phyloP scores from a whole-genome alignment of 148 eudicot genomes.

The Polygonum aviculare region DNA sequence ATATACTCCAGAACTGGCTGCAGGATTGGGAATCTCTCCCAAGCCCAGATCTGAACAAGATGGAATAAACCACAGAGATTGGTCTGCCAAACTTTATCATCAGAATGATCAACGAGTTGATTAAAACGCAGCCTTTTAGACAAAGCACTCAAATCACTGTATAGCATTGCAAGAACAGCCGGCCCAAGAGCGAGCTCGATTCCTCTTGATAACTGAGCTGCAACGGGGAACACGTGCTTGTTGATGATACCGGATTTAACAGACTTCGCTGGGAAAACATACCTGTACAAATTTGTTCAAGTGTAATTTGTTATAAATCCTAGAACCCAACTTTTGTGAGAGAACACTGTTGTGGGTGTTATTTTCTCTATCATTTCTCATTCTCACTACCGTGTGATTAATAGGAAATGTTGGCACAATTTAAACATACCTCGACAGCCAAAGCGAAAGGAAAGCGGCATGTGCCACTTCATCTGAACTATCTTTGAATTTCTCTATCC shows the following conservation, averaged over 20 bases:
- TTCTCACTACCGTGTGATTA: too few species aligned
- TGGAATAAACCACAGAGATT: constrained; percentile 16
- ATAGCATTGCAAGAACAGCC: constrained; percentile 29
- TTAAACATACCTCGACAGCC: constrained; percentile 29
- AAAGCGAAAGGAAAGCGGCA: constrained; percentile 26
- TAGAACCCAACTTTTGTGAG: too few species aligned
- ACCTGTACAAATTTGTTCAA: constrained; percentile 3
- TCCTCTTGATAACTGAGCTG: constrained; percentile 24
- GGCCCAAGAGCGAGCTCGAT: constrained; percentile 18
- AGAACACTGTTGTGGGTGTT: too few species aligned
- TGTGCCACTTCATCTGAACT: constrained; percentile 21
- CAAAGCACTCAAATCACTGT: constrained; percentile 28
- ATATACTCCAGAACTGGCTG: neutral
- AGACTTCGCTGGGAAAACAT: constrained; percentile 14
- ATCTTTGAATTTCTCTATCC: constrained; percentile 24
- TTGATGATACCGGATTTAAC: neutral
- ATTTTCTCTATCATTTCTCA: too few species aligned
- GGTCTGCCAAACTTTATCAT: neutral
- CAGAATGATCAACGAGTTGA: neutral
- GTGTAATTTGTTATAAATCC: too few species aligned
- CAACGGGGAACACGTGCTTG: constrained; percentile 16
- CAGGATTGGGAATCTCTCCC: constrained; percentile 35
- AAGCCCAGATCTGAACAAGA: constrained; percentile 43
- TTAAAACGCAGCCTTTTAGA: neutral
- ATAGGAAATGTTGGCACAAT: too few species aligned